Conservation (phyloP, 2,329 filamentous ascomycete genomes). For the Fusarium oligoseptatum region DNA sequence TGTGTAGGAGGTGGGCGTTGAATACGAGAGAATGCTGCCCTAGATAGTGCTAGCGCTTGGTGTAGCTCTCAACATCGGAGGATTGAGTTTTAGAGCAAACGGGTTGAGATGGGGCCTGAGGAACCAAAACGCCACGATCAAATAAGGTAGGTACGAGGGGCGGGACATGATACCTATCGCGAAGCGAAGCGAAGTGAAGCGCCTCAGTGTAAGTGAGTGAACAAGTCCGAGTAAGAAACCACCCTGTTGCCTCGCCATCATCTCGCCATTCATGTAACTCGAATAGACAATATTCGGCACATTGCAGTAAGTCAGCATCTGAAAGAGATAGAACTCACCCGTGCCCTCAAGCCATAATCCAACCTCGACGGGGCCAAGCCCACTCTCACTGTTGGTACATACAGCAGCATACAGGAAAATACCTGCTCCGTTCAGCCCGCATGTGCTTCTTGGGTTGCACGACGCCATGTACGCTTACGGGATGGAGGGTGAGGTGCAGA, state of each 20-base stretch:
- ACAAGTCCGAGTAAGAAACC: neutral
- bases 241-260: neutral
- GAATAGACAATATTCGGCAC: neutral
- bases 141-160: neutral
- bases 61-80: conserved; percentile 3
- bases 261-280: neutral
- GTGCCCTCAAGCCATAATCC: conserved; percentile 21
- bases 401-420: neutral
- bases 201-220: neutral
- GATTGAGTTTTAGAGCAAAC: conserved; percentile 30
- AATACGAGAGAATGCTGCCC: conserved; percentile 45
- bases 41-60: neutral
- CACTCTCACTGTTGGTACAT: conserved; percentile 4
- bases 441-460: conserved; percentile 18
- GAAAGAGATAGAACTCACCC: neutral
- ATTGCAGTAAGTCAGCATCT: neutral
- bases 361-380: conserved; percentile 26
- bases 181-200: neutral
- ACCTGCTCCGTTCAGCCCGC: neutral
- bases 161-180: neutral
- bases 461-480: conserved; percentile 15
- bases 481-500: conserved; percentile 14
- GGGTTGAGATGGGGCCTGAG: conserved; percentile 26
- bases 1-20: conserved; percentile 37
- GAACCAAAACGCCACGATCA: conserved; percentile 12